Evolutionary conservation across 345 rosid genomes (phyloP).

Genomic region (Anacardium occidentale): DNA sequence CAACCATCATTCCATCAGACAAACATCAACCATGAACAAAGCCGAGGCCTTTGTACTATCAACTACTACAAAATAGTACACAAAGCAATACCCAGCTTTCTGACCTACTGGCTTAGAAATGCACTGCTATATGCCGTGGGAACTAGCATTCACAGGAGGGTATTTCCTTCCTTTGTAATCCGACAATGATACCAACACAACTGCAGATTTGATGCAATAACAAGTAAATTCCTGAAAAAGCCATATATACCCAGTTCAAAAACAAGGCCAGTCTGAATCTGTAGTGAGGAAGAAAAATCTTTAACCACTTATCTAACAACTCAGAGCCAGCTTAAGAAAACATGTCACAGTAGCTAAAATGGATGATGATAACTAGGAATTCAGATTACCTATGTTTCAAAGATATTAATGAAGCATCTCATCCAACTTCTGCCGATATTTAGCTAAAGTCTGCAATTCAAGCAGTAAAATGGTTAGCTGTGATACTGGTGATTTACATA

Average conservation of each 20-base stretch:
- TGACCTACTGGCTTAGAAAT: slow-evolving; percentile 2
- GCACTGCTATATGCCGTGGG: not conserved
- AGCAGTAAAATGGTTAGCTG: slow-evolving; percentile 6
- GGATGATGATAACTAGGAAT: not conserved
- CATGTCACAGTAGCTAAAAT: not conserved
- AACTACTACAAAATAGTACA: not conserved
- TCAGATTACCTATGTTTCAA: slow-evolving; percentile 24
- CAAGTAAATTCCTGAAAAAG: slow-evolving; percentile 22
- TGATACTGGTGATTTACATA: not conserved
- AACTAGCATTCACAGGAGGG: slow-evolving; percentile 12
- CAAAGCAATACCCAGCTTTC: slow-evolving; percentile 10
- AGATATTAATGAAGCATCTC: slow-evolving; percentile 54
- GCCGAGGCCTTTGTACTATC: slow-evolving; percentile 5
- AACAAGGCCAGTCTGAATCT: too few species aligned
- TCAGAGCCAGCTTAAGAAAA: not conserved
- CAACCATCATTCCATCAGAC: too few species aligned
- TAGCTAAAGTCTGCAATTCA: slow-evolving; percentile 64
- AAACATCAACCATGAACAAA: slow-evolving; percentile 1
- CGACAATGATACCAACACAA: not conserved
- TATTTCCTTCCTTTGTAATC: slow-evolving; percentile 7
- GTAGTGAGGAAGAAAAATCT: too few species aligned
- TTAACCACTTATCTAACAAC: not conserved
- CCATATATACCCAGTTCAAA: too few species aligned
- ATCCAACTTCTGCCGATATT: slow-evolving; percentile 84
- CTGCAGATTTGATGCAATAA: slow-evolving; percentile 7